phyloP scores from a whole-genome alignment of 2,329 filamentous ascomycete species.

The Colletotrichum sp. region DNA sequence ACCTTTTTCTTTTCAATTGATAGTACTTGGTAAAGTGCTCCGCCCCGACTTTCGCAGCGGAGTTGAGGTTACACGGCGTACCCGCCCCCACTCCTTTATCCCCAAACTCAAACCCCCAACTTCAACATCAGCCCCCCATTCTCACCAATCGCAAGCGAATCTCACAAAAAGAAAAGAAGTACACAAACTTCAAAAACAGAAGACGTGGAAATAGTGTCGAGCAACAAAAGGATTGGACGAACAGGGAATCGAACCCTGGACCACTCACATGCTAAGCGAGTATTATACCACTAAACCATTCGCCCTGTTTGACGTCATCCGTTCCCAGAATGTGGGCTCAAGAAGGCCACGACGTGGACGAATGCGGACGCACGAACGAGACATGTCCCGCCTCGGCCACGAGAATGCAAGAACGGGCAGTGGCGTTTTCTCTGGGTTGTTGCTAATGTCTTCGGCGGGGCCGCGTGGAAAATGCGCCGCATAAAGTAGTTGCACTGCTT shows the following conservation, averaged over 20 bases:
- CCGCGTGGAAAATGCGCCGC: fast-evolving
- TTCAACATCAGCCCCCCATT: not conserved
- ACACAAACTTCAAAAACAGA: not conserved
- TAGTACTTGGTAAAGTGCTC: not conserved
- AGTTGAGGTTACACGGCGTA: not conserved
- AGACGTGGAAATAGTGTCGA: not conserved
- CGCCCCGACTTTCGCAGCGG: not conserved
- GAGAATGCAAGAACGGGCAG: not conserved
- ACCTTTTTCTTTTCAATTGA: not conserved
- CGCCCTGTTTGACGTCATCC: not conserved
- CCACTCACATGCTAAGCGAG: conserved; percentile 2
- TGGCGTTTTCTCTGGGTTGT: not conserved
- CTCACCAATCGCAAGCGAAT: not conserved
- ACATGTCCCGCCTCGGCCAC: too few species aligned
- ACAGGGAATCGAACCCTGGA: not conserved
- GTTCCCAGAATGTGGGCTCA: fast-evolving
- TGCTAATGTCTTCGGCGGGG: fast-evolving
- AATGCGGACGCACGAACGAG: not conserved
- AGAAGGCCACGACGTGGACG: not conserved
- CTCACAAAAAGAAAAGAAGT: not conserved
- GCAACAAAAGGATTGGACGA: not conserved
- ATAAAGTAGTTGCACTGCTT: not conserved
- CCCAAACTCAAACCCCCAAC: not conserved
- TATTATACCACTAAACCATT: conserved; percentile 1
- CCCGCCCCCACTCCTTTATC: not conserved